Conservation (phyloP, 768 basidiomycete genomes). For the Pleurotus djamor region DNA sequence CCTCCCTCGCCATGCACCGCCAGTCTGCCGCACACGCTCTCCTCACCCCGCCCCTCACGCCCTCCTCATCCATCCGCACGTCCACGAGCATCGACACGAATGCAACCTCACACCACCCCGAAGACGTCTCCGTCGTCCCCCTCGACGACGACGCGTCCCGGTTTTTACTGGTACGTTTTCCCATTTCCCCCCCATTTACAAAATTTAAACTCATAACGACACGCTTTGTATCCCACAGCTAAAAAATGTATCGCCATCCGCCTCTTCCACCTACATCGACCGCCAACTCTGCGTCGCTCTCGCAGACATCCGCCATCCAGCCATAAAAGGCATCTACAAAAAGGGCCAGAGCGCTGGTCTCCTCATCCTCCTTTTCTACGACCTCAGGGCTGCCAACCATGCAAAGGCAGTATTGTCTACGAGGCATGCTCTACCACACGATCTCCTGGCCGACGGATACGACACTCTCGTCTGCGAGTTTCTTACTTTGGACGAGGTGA, state of each 20-base stretch:
- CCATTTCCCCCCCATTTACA: no score
- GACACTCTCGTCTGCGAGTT: slow-evolving; percentile 38
- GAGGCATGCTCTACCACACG: slow-evolving; percentile 25
- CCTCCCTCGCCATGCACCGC: no score
- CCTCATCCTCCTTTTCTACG: slow-evolving; percentile 60
- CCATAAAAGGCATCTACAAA: slow-evolving; percentile 1
- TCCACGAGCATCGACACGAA: slow-evolving; percentile 12
- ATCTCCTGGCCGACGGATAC: slow-evolving; percentile 17
- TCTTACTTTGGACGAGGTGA: slow-evolving; percentile 42
- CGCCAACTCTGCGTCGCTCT: slow-evolving; percentile 14
- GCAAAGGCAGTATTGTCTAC: slow-evolving; percentile 18
- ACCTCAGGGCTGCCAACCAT: slow-evolving; percentile 48
- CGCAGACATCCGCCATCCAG: background rate
- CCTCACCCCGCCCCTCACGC: slow-evolving; percentile 54
- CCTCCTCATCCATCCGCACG: slow-evolving; percentile 32
- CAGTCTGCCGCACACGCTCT: slow-evolving; percentile 28
- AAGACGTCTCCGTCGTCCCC: slow-evolving; percentile 10
- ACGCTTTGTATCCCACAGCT: slow-evolving; percentile 21
- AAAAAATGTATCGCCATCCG: slow-evolving; percentile 31
- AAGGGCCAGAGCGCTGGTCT: slow-evolving; percentile 39
- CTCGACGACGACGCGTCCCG: no score
- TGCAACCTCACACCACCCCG: slow-evolving; percentile 4
- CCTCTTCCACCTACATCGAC: slow-evolving; percentile 19
- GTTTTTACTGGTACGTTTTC: slow-evolving; percentile 13
- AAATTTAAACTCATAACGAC: no score